These are phyloP conservation scores for Thielaviopsis ethacetica DNA, from an alignment of 2,329 filamentous ascomycete genomes.

Conservation along the genomic window DNA sequence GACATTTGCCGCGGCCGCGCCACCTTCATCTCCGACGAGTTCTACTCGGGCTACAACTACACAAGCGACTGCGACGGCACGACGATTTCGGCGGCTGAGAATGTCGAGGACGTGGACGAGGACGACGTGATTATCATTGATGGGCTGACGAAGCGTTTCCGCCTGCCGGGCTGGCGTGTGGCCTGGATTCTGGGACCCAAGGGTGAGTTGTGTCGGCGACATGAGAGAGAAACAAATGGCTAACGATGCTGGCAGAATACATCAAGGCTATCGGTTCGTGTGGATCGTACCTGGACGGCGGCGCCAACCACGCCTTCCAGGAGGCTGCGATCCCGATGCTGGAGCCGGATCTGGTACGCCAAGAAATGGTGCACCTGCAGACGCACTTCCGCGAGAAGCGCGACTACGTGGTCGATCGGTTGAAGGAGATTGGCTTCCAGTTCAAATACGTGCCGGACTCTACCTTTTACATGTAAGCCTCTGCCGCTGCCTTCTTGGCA, in stretches of 20 bases:
- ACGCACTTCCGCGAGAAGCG: conserved; percentile 80
- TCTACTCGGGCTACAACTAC: conserved; percentile 95
- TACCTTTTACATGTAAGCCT: conserved; percentile 76
- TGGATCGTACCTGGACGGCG: conserved; percentile 86
- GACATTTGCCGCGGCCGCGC: conserved; percentile 81
- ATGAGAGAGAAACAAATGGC: background rate
- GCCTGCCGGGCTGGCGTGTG: conserved; percentile 88
- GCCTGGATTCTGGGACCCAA: conserved; percentile 94
- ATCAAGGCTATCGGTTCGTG: conserved; percentile 85
- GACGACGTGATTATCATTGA: conserved; percentile 91
- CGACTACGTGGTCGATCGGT: conserved; percentile 69
- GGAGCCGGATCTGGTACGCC: conserved; percentile 62
- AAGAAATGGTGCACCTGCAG: conserved; percentile 82
- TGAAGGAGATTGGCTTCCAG: conserved; percentile 73
- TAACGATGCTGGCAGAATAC: conserved; percentile 45
- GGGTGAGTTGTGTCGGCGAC: conserved; percentile 20
- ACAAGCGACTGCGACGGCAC: conserved; percentile 78
- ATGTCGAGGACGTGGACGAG: conserved; percentile 76
- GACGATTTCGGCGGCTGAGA: conserved; percentile 77
- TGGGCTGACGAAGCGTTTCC: conserved; percentile 90
- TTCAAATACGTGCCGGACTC: conserved; percentile 74
- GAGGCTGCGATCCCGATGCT: conserved; percentile 87
- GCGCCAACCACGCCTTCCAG: conserved; percentile 89
- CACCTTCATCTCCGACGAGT: conserved; percentile 89
- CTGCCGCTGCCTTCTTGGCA: too few relatives aligned